These are phyloP conservation scores for Astraeus odoratus DNA, from an alignment of 768 basidiomycete species.

Conservation along the genomic window DNA sequence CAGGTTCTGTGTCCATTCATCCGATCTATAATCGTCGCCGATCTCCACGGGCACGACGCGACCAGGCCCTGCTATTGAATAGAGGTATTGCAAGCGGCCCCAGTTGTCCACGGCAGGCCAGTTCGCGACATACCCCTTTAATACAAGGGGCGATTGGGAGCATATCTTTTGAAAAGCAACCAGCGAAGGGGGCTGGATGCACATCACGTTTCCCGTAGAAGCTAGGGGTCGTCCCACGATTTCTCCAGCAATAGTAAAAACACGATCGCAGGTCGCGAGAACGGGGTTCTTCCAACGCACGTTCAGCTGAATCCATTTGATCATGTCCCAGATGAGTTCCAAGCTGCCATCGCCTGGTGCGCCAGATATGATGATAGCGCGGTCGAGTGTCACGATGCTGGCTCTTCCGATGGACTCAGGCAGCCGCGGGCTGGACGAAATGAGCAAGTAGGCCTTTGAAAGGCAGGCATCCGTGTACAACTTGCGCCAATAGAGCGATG, in stretches of 20 bases:
- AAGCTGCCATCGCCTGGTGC: constrained; percentile 54
- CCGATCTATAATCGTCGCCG: constrained; percentile 73
- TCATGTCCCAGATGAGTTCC: constrained; percentile 57
- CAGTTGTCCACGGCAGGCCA: constrained; percentile 85
- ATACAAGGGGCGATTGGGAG: constrained; percentile 59
- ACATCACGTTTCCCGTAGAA: constrained; percentile 29
- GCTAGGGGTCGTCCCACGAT: constrained; percentile 5
- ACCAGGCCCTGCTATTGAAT: constrained; percentile 64
- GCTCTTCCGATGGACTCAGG: constrained; percentile 27
- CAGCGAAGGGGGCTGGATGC: constrained; percentile 47
- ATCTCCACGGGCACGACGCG: constrained; percentile 88
- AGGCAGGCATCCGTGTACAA: constrained; percentile 75
- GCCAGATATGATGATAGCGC: constrained; percentile 79
- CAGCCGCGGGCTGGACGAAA: constrained; percentile 6
- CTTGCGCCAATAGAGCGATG: constrained; percentile 48
- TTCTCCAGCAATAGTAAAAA: background rate
- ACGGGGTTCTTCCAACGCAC: constrained; percentile 3
- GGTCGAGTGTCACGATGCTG: constrained; percentile 62
- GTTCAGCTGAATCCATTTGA: constrained; percentile 52
- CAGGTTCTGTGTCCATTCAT: constrained; percentile 76
- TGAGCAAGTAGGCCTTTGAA: constrained; percentile 41
- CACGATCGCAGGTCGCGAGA: background rate
- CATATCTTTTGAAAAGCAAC: constrained; percentile 41
- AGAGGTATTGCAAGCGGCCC: constrained; percentile 64
- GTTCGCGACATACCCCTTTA: constrained; percentile 50